Base-by-base conservation (phyloP, 768 basidiomycete genomes). In the Cystoderma amianthinum region DNA sequence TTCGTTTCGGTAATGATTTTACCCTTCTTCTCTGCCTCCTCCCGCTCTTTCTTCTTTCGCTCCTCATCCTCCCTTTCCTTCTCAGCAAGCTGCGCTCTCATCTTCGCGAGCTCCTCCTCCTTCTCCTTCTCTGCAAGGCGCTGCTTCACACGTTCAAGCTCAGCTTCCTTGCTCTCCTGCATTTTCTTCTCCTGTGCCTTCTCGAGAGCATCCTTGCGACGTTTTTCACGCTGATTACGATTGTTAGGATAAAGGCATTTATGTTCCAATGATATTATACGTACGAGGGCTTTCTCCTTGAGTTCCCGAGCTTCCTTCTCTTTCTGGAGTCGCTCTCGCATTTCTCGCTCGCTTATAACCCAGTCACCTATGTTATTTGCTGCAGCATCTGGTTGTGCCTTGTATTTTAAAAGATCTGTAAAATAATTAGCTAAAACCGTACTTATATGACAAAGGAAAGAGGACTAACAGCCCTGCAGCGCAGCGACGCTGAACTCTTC, bases 401-500 rank as follows among this genome's bases (percentile, higher is more conserved):
- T 93, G 66, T 90, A 82, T 62, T 83, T 82, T 44, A 95, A 68
- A 44, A 94, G 55, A 62, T 88, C 85, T 87, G 32, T 25, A 32
- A 41, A 41, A 42, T n/a, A 42, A 28, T 7, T 19, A 15, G 10
- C 9, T 15, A 39, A 28, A 15, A 23, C 25, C n/a, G n/a, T n/a
- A n/a, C n/a, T n/a, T n/a, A 36, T 32, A 38, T 38, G 38, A 38
- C 15, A 52, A 39, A 39, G 49, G 51, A 50, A 48, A 46, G 41
- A 17, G 53, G 24, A 80, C 85, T 75, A 59, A 87, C 85, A 92
- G 59, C 89, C 91, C 64, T 94, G 91, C 41, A 96, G 67, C 43
- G 88, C 84, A 15, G 92, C 91, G 41, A 93, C 85, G 53, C 85
- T 87, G 55, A 93, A 89, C 64, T 87, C 85, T 30, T 84, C 81